Percentiles rank a stretch among this genome's conserved stretches.
Evolutionary conservation across 345 rosid genomes (phyloP).

Genomic region (Gynandropsis gynandra): DNA sequence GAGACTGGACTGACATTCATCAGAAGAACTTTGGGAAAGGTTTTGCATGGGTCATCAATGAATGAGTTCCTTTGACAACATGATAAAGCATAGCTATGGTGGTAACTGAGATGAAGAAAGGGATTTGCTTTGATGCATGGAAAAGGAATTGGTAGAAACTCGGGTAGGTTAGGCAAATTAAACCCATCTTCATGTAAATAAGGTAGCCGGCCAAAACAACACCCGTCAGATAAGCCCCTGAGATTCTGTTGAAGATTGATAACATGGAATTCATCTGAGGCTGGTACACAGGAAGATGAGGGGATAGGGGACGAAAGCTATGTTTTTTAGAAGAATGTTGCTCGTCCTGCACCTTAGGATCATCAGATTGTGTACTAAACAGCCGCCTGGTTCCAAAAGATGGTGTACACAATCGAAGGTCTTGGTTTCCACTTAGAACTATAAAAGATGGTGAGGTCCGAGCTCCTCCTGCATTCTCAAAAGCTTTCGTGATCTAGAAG

Average conservation of each 20-base stretch:
- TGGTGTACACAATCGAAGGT: constrained; percentile 9
- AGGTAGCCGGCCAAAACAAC: constrained; percentile 26
- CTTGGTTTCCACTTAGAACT: constrained; percentile 18
- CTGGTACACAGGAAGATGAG: constrained; percentile 32
- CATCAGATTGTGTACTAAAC: constrained; percentile 25
- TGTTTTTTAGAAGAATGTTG: constrained; percentile 16
- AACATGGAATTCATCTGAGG: constrained; percentile 34
- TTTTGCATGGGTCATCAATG: constrained; percentile 24
- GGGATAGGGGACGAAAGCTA: constrained; percentile 28
- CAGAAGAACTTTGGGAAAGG: constrained; percentile 12
- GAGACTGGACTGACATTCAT: constrained; percentile 6
- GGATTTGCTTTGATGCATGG: constrained; percentile 27
- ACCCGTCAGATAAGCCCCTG: constrained; percentile 32
- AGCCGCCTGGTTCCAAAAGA: constrained; percentile 5
- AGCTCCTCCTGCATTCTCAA: constrained; percentile 16
- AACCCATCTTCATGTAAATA: constrained; percentile 31
- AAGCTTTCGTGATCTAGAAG: constrained; percentile 14
- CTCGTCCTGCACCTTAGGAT: constrained; percentile 20
- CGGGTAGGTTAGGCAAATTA: constrained; percentile 31
- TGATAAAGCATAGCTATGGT: constrained; percentile 26
- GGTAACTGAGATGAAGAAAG: constrained; percentile 30
- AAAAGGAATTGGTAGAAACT: constrained; percentile 26
- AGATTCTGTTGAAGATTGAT: constrained; percentile 34
- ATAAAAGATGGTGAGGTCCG: constrained; percentile 11
- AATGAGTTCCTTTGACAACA: constrained; percentile 28